These are phyloP conservation scores for Coemansia sp. DNA, from an alignment of 192 early-diverging fungal species.

Conservation along the genomic window DNA sequence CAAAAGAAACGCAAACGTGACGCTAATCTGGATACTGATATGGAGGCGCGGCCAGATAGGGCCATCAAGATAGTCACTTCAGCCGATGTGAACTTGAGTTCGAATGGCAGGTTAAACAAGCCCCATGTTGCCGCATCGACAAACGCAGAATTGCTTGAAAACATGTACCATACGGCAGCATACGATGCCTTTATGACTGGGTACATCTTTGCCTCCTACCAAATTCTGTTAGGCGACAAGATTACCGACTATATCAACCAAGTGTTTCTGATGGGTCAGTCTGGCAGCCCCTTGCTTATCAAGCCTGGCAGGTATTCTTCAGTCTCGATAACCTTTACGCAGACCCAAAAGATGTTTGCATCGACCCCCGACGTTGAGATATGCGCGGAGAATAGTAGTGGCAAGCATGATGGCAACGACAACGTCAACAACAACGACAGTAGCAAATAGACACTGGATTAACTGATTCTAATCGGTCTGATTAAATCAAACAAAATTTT, in stretches of 20 bases:
- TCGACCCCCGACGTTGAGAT: background rate
- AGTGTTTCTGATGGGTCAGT: constrained; percentile 75
- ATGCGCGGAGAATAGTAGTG: background rate
- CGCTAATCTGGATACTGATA: background rate
- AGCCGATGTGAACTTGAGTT: background rate
- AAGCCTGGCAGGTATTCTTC: constrained; percentile 31
- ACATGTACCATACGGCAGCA: constrained; percentile 83
- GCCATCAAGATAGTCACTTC: too few relatives aligned
- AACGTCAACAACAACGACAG: background rate
- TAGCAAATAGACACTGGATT: background rate
- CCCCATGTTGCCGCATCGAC: background rate
- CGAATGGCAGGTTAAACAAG: too few relatives aligned
- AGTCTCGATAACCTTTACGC: constrained; percentile 34
- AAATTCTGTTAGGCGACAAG: constrained; percentile 44
- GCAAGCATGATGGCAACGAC: background rate
- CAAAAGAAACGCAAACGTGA: constrained; percentile 20
- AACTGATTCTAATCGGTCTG: background rate
- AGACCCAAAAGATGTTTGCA: constrained; percentile 17
- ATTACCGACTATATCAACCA: constrained; percentile 65
- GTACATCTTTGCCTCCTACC: constrained; percentile 67
- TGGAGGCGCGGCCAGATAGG: too few relatives aligned
- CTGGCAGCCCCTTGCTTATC: constrained; percentile 37
- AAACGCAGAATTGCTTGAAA: constrained; percentile 7
- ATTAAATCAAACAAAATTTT: constrained; percentile 39
- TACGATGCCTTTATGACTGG: constrained; percentile 99